These are phyloP conservation scores for Eutypella sp. DNA, from an alignment of 2,329 filamentous ascomycete species.

Conservation along the genomic window DNA sequence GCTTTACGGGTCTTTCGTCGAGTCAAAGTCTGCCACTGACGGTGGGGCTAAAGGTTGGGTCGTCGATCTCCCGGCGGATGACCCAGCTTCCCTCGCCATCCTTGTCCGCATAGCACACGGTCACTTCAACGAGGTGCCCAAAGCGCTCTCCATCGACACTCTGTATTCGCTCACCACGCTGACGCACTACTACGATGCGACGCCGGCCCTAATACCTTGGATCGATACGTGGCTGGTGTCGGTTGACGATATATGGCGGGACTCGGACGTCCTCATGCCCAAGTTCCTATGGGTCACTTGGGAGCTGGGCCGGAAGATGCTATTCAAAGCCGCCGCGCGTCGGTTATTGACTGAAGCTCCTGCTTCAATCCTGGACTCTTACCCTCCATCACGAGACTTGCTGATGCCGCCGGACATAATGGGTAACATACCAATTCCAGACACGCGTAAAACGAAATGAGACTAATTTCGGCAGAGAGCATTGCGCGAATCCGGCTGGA, in stretches of 20 bases:
- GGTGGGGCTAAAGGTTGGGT: conserved; percentile 2
- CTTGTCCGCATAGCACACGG: conserved; percentile 3
- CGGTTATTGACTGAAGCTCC: conserved; percentile 19
- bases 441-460: too few relatives aligned
- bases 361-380: conserved; percentile 5
- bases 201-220: conserved; percentile 1
- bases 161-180: conserved; percentile 2
- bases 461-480: conserved; percentile 6
- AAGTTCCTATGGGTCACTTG: conserved; percentile 27
- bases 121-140: conserved; percentile 1
- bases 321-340: conserved; percentile 16
- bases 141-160: not conserved
- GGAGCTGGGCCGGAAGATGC: conserved; percentile 22
- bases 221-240: conserved; percentile 1
- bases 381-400: conserved; percentile 1
- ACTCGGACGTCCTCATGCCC: conserved; percentile 6
- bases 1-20: conserved; percentile 8
- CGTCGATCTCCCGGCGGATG: conserved; percentile 6
- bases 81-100: conserved; percentile 3
- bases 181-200: conserved; percentile 4
- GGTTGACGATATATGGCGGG: not conserved
- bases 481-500: conserved; percentile 16
- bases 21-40: conserved; percentile 1
- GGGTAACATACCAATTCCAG: conserved; percentile 10
- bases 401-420: conserved; percentile 16